Evolutionary conservation across 1,284 basidiomycete species (phyloP), one percentile per base, ranked within the genome.

Genomic region (Ceraceosorus guamensis): DNA sequence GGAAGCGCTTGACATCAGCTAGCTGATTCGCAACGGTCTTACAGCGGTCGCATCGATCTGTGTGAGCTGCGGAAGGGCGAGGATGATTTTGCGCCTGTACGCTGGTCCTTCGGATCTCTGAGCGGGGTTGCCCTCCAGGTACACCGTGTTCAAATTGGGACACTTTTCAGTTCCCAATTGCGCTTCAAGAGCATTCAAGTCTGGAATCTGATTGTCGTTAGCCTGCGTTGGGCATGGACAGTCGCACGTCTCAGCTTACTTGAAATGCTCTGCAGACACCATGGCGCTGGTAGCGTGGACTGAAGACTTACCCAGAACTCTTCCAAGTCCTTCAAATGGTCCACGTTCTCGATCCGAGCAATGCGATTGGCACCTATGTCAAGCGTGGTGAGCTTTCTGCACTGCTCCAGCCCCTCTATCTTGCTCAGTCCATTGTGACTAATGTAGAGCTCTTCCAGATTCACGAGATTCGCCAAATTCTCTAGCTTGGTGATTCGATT

Each of bases 121-220:
- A 61, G 88, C 87, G 1, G 95, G 95, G 75, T 98, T 98, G 6
- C 85, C 86, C 77, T 98, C 93, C 34, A 98, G 82, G 76, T 98
- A 98, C 6, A 98, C 82, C 1, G 95, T 98, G 72, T 87, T 83
- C 11, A 98, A 81, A 3, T 83, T 81, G 2, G 78, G 68, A 65
- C 73, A 73, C 24, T 45, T 56, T 41, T 88, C 80, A n/a, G 81
- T 78, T 34, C 82, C 81, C n/a, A 96, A 82, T 73, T 95, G 83
- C 0, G 80, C 75, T 56, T 89, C 87, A 18, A 97, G 77, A 2
- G 82, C 80, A 11, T 79, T 81, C 6, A 95, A 77, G 56, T 84
- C 82, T 2, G 83, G 77, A 52, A 97, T 87, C 71, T 85, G 80
- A 78, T 97, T 97, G 67, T 88, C 83, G 73, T 87, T 95, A 60